Conservation (phyloP, 352 stramenopile species). For the Phytophthora megakarya region DNA sequence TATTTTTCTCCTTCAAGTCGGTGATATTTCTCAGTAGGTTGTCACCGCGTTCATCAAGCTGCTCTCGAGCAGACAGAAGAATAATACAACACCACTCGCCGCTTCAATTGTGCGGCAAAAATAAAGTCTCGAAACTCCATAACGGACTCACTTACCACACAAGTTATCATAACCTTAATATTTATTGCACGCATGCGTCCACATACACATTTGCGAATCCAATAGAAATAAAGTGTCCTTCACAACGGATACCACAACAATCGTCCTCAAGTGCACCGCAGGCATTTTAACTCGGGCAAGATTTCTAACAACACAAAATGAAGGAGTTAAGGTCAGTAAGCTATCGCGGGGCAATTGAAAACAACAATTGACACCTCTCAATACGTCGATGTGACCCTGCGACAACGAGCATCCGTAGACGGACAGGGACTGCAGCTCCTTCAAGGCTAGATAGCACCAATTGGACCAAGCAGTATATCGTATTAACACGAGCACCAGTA, state of each 20-base stretch:
- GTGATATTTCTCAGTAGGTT: constrained; percentile 5
- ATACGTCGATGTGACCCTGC: constrained; percentile 52
- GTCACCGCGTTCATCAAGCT: constrained; percentile 21
- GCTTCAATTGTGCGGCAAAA: constrained; percentile 28
- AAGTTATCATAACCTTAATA: constrained; percentile 16
- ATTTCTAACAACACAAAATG: constrained; percentile 42
- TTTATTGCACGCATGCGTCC: constrained; percentile 28
- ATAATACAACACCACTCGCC: constrained; percentile 5
- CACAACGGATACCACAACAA: constrained; percentile 3
- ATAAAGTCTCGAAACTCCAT: constrained; percentile 35
- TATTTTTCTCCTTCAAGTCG: too few relatives aligned
- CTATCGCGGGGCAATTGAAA: not conserved
- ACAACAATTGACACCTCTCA: constrained; percentile 44
- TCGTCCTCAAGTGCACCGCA: constrained; percentile 46
- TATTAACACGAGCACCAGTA: constrained; percentile 9
- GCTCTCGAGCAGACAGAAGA: not conserved
- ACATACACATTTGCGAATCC: constrained; percentile 12
- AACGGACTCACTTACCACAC: not conserved
- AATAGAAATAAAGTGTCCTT: constrained; percentile 7
- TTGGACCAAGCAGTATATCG: not conserved
- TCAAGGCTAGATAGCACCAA: constrained; percentile 42
- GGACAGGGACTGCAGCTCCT: constrained; percentile 56
- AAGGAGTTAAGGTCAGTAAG: not conserved
- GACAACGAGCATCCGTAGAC: constrained; percentile 62
- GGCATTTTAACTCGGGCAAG: constrained; percentile 47